phyloP scores from a whole-genome alignment of 441 rosid species.

The Lepidium campestre region DNA sequence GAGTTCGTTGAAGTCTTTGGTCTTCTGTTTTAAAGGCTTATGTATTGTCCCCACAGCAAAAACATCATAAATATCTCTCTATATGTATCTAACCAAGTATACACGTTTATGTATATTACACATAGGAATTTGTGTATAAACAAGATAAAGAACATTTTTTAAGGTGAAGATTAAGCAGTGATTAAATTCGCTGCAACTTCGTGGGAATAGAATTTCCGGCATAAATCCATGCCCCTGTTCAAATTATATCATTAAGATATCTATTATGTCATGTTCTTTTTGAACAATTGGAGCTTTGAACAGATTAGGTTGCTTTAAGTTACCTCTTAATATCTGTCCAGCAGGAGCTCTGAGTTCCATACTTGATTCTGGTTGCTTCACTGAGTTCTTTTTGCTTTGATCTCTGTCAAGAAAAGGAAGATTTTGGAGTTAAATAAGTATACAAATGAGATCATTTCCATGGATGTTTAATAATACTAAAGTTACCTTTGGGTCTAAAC shows the following conservation, averaged over 20 bases:
- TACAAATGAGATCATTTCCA: not conserved
- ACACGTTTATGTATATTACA: constrained; percentile 17
- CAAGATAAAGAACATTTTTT: constrained; percentile 2
- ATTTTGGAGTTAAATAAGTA: not conserved
- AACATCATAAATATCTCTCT: not conserved
- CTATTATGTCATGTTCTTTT: not conserved
- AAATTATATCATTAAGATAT: not conserved
- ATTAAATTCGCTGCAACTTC: constrained; percentile 10
- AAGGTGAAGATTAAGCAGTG: constrained; percentile 15
- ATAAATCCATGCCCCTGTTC: constrained; percentile 14
- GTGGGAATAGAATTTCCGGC: constrained; percentile 9
- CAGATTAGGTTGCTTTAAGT: not conserved
- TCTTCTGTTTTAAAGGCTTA: constrained; percentile 7
- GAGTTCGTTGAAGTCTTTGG: constrained; percentile 15
- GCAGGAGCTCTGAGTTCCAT: constrained; percentile 18
- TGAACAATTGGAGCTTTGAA: not conserved
- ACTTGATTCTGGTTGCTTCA: constrained; percentile 16
- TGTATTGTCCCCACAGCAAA: constrained; percentile 5
- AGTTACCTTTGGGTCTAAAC: constrained; percentile 40
- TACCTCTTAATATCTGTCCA: constrained; percentile 20
- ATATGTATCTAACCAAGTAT: constrained; percentile 21
- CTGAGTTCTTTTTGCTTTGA: constrained; percentile 20
- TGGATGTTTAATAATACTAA: not conserved
- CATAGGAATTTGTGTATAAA: constrained; percentile 1
- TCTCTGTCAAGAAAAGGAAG: constrained; percentile 23